Evolutionary conservation across 805 yeast species (phyloP).

Genomic region (Ogataea zsoltii): DNA sequence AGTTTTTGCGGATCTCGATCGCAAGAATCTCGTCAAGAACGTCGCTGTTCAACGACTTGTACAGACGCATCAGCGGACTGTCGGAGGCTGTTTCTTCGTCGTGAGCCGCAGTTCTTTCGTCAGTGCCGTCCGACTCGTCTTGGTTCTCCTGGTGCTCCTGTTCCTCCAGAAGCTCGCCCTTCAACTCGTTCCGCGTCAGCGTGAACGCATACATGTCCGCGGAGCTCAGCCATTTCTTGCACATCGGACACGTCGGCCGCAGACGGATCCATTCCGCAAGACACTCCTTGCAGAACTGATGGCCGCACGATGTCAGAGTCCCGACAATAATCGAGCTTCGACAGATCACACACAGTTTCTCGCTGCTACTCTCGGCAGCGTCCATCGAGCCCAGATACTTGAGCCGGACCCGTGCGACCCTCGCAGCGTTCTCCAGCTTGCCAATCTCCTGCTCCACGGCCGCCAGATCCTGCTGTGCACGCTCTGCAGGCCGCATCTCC

Average conservation of each 20-base stretch:
- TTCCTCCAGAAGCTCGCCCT: constrained; percentile 41
- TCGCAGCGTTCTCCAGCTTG: constrained; percentile 21
- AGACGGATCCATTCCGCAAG: constrained; percentile 65
- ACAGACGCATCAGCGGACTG: constrained; percentile 38
- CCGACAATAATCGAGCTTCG: constrained; percentile 70
- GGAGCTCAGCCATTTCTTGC: constrained; percentile 54
- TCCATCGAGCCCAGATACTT: constrained; percentile 46
- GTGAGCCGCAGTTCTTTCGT: no score
- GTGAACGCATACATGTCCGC: constrained; percentile 71
- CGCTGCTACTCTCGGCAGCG: constrained; percentile 25
- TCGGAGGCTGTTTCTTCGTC: no score
- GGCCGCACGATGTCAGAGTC: constrained; percentile 87
- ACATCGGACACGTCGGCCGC: constrained; percentile 72
- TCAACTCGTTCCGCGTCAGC: constrained; percentile 51
- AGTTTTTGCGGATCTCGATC: constrained; percentile 46
- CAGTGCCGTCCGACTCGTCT: constrained; percentile 4
- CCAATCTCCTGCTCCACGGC: constrained; percentile 17
- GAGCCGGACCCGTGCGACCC: constrained; percentile 40
- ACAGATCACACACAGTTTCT: constrained; percentile 74
- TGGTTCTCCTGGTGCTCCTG: constrained; percentile 4
- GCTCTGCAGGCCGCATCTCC: constrained; percentile 22
- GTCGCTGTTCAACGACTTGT: constrained; percentile 44
- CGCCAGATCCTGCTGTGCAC: constrained; percentile 22
- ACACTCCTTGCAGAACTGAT: constrained; percentile 83
- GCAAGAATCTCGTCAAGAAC: constrained; percentile 47